phyloP scores from a whole-genome alignment of 208 protist species.

The Leishmania martiniquensis region DNA sequence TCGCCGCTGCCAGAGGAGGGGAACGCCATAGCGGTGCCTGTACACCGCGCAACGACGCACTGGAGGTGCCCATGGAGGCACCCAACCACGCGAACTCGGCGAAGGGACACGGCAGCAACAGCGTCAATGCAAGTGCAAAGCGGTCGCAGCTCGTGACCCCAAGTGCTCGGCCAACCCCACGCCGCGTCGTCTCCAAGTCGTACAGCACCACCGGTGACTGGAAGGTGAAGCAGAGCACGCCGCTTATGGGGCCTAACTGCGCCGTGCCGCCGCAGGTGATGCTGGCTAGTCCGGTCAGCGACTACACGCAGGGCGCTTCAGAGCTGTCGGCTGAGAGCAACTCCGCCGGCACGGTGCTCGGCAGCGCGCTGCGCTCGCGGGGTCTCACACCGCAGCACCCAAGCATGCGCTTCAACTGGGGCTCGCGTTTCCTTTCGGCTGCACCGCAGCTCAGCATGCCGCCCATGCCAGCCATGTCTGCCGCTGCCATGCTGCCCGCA shows the following conservation, averaged over 20 bases:
- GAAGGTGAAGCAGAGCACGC: conserved; percentile 37
- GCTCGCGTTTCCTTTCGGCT: conserved; percentile 9
- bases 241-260: not conserved
- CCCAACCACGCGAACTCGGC: not conserved
- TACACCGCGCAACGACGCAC: conserved; percentile 23
- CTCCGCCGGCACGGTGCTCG: conserved; percentile 4
- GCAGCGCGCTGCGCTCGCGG: conserved; percentile 12
- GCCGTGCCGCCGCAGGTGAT: conserved; percentile 40
- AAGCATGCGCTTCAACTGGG: conserved; percentile 17
- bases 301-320: conserved; percentile 55
- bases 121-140: conserved; percentile 21
- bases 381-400: conserved; percentile 26
- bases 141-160: conserved; percentile 53
- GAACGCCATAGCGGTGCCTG: conserved; percentile 21
- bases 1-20: not conserved
- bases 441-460: not conserved
- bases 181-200: conserved; percentile 55
- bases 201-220: conserved; percentile 44
- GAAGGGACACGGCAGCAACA: not conserved
- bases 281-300: conserved; percentile 41
- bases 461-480: not conserved
- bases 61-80: conserved; percentile 6
- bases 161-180: conserved; percentile 77
- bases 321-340: conserved; percentile 50
- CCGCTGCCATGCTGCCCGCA: not conserved